Evolutionary conservation across 2,329 filamentous ascomycete genomes (phyloP).

Genomic region (Alternaria consortialis): DNA sequence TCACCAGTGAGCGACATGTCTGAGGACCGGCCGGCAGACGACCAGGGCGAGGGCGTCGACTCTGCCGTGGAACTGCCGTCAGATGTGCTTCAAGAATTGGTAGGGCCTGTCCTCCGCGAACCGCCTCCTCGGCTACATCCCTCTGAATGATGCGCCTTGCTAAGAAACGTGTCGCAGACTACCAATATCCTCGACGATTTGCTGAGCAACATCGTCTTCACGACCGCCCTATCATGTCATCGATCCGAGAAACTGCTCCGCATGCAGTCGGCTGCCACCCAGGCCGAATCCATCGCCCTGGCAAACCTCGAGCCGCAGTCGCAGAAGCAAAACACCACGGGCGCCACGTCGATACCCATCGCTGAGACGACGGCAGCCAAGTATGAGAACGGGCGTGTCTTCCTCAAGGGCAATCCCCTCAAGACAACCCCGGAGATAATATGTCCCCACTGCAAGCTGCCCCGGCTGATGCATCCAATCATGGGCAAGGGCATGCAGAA

Average conservation of each 20-base stretch:
- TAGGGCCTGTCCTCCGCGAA: slow-evolving; percentile 28
- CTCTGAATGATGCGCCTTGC: slow-evolving; percentile 31
- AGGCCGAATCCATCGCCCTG: slow-evolving; percentile 52
- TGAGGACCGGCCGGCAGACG: slow-evolving; percentile 47
- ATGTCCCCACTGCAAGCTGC: slow-evolving; percentile 78
- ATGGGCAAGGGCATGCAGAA: slow-evolving; percentile 75
- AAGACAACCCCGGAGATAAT: slow-evolving; percentile 75
- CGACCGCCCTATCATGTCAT: slow-evolving; percentile 77
- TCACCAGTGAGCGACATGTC: slow-evolving; percentile 44
- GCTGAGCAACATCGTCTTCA: slow-evolving; percentile 79
- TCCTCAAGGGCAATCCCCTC: slow-evolving; percentile 76
- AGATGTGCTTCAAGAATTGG: slow-evolving; percentile 44
- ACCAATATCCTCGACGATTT: slow-evolving; percentile 73
- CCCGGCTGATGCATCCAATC: slow-evolving; percentile 75
- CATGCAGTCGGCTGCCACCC: slow-evolving; percentile 66
- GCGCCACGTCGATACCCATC: slow-evolving; percentile 60
- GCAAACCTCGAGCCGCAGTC: slow-evolving; percentile 46
- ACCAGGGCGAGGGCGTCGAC: slow-evolving; percentile 37
- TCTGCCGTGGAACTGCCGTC: slow-evolving; percentile 37
- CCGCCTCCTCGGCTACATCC: slow-evolving; percentile 13
- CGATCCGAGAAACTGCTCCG: slow-evolving; percentile 80
- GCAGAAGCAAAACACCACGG: slow-evolving; percentile 46
- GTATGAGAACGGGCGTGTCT: slow-evolving; percentile 74
- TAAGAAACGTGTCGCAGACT: slow-evolving; percentile 39
- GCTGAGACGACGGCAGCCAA: slow-evolving; percentile 71